Base-by-base conservation (phyloP, 768 basidiomycete species). In the Leccinum aurantiacum region DNA sequence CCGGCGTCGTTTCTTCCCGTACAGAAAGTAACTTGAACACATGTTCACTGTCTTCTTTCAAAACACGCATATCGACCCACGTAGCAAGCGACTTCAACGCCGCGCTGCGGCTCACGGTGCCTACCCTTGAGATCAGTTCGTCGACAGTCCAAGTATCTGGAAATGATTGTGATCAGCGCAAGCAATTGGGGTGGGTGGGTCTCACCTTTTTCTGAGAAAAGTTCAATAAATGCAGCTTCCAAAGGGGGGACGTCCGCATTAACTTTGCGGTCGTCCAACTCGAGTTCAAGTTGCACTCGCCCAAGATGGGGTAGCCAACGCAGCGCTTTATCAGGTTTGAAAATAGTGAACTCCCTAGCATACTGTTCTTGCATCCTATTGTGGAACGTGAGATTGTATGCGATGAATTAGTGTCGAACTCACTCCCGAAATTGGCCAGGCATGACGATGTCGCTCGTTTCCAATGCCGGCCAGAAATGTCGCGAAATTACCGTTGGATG, bases 381-480 rank as follows among this genome's bases (percentile, higher is more conserved):
- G 22, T 57, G 19, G 49, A 62, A 44, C 14, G 53, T 61, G 48
- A 62, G 58, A 14, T 29, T 15, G 29, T 60, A 33, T 38, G 46
- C 7, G 31, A 13, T 48, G 4, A 19, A 6, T 29, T 24, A 5
- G 27, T 10, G 24, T 29, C 2, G 17, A 27, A 75, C 88, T 50
- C 68, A 96, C 95, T 75, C 74, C 65, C 85, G 83, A 69, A 97
- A 87, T 70, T 93, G 92, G 3, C 92, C 91, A 0, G 95, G 93
- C 82, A 98, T 89, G 47, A 79, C 71, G 59, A 97, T 80, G 15
- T 82, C 82, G 58, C 85, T 85, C 2, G 88, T 76, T 66, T 91
- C 89, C 25, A 97, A 79, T 1, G 87, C 76, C 0, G 97, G 97
- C 97, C 97, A 99, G 75, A 98, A 99, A 66, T 96, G 88, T 13